Evolutionary conservation across 192 early-diverging fungal species (phyloP).

Genomic region (Coemansia sp.): DNA sequence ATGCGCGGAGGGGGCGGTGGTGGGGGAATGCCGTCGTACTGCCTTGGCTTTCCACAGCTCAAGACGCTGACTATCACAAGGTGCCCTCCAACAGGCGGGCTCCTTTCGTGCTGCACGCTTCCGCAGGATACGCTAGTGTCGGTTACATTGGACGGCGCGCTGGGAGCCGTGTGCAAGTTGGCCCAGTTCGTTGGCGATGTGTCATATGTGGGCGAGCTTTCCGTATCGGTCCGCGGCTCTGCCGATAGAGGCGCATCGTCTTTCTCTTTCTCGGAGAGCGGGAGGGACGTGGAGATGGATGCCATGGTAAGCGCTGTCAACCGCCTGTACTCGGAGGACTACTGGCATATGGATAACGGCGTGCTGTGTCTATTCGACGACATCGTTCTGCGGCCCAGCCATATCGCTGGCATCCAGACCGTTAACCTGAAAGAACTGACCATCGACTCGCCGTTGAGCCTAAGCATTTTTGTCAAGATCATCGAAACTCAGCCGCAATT

Average conservation of each 20-base stretch:
- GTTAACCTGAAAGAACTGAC: background rate
- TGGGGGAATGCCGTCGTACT: background rate
- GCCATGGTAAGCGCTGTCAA: background rate
- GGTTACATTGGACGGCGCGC: background rate
- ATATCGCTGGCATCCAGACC: background rate
- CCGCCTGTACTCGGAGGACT: background rate
- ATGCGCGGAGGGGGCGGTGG: background rate
- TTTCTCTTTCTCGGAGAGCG: too few species aligned
- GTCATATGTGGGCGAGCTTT: background rate
- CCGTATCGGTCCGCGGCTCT: background rate
- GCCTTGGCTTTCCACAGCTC: background rate
- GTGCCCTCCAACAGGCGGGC: background rate
- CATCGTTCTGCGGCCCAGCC: background rate
- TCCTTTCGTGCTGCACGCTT: background rate
- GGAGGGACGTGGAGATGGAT: background rate
- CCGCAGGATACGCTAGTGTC: background rate
- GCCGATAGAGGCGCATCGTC: background rate
- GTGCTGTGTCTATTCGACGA: conserved; percentile 3
- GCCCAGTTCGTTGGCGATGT: background rate
- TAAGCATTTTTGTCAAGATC: background rate
- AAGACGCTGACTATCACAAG: background rate
- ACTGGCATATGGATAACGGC: background rate
- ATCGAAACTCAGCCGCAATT: background rate
- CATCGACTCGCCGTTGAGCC: background rate
- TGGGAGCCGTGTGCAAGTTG: background rate